These are phyloP conservation scores for Termitomyces sp. DNA, from an alignment of 768 basidiomycete genomes.

Conservation along the genomic window DNA sequence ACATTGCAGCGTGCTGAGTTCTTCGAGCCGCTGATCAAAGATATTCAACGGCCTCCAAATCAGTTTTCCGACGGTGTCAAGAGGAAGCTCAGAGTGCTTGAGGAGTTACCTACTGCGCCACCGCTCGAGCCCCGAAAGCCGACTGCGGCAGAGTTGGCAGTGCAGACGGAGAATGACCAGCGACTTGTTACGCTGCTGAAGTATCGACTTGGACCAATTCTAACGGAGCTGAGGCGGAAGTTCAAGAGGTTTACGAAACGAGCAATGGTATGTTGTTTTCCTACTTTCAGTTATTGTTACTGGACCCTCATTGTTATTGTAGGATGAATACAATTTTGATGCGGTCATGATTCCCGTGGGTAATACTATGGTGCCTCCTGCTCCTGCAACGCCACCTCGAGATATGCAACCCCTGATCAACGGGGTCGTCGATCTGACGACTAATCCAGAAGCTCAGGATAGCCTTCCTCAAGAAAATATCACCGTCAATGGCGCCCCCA, in stretches of 20 bases:
- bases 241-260: constrained; percentile 87
- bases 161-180: constrained; percentile 82
- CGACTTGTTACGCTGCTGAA: constrained; percentile 77
- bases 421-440: constrained; percentile 38
- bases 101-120: constrained; percentile 84
- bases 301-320: neutral
- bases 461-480: constrained; percentile 20
- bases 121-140: constrained; percentile 84
- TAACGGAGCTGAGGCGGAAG: constrained; percentile 88
- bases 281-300: neutral
- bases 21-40: constrained; percentile 70
- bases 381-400: constrained; percentile 31
- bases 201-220: constrained; percentile 85
- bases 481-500: constrained; percentile 31
- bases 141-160: constrained; percentile 74
- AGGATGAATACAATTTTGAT: constrained; percentile 78
- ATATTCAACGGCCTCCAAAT: constrained; percentile 74
- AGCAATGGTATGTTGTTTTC: constrained; percentile 53
- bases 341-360: constrained; percentile 16
- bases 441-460: constrained; percentile 27
- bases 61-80: constrained; percentile 88
- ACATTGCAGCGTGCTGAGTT: constrained; percentile 61
- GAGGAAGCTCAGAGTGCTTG: constrained; percentile 78
- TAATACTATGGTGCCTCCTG: constrained; percentile 5
- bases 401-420: constrained; percentile 36